Base-by-base conservation (phyloP, 2,329 filamentous ascomycete genomes). In the Cyphellophora europaea region DNA sequence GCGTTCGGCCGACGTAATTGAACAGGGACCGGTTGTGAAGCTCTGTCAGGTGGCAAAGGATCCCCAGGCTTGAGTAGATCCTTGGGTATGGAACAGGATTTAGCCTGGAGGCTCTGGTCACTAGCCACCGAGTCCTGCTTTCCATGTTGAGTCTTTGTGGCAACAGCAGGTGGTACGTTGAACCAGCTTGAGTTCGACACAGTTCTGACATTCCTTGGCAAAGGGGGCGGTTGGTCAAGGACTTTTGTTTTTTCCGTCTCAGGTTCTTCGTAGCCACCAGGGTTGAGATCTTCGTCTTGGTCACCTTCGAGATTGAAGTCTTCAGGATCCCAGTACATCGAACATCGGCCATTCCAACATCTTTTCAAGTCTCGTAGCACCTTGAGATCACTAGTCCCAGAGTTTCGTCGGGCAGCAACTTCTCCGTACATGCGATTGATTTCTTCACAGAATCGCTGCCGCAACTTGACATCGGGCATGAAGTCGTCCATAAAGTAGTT, bases 401-500 rank as follows among this genome's bases (percentile, higher is more conserved):
- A 63, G 43, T 68, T 65, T 34, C 61, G 54, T 34, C 72, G 63
- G 31, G 59, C 57, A 35, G 63, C 67, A 19, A 80, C 61, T 36
- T 69, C 61, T 18, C 57, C 53, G 37, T 73, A 71, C 36, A 81
- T 54, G 15, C 56, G 54, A 55, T 96, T 95, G 39, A 95, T 69
- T 6, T 87, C 68, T 19, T 77, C 68, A 59, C 89, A 95, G 53
- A 95, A 95, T 11, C 75, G 74, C 4, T 73, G 65, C 6, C 89
- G 79, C 19, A 96, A 66, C 29, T 73, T 66, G 52, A 81, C 79
- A 53, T 88, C 77, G 15, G 80, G 61, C 27, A 93, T 75, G 55
- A 94, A 98, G 54, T 98, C 91, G 53, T 98, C 91, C 36, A 84
- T 72, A 48, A 96, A 98, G 58, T 98, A 98, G 57, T 98, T 98